Evolutionary conservation across 768 basidiomycete species (phyloP), one percentile per base, ranked within the genome.

Genomic region (Lactarius deliciosus): DNA sequence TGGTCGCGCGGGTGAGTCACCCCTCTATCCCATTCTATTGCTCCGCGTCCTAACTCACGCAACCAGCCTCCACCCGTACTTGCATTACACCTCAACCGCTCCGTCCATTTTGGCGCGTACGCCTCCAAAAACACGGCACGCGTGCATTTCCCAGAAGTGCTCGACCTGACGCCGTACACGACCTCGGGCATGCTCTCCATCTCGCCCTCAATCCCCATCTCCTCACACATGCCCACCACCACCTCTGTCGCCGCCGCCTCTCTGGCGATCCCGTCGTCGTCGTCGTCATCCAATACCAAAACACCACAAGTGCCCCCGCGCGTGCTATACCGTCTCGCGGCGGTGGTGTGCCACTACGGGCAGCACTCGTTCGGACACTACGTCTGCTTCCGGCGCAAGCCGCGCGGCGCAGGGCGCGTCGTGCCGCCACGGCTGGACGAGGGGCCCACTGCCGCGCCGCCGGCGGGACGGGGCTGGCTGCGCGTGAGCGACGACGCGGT

Each of bases 331-430:
- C 86, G 94, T 56, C 84, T 98, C 41, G 77, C 87, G 2, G 88
- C 92, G 11, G 87, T 92, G 36, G 94, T 98, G 18, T 94, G 94
- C 71, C 96, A 98, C 76, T 96, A 88, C 74, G 96, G 96, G 16
- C 86, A 88, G 62, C 95, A 97, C 73, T 89, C 89, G 5, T 96
- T 91, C 74, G 96, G 96, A 6, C 96, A 99, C 74, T 99, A 96
- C 74, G 85, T 98, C 70, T 94, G 91, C 71, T 96, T 88, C 74
- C 84, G 97, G 18, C 82, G 96, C 57, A 92, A 90, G 76, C 95
- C 95, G 0, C 81, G 82, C 28, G 79, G 78, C 1, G 63, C 75
- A 15, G 78, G 76, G 65, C 83, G 81, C 66, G 77, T 77, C 70
- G 72, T 73, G 30, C 76, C 80, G 38, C 78, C 81, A 65, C 75